Evolutionary conservation across 495 filamentous ascomycete species (phyloP).

Genomic region (Hypoxylon lenormandii): DNA sequence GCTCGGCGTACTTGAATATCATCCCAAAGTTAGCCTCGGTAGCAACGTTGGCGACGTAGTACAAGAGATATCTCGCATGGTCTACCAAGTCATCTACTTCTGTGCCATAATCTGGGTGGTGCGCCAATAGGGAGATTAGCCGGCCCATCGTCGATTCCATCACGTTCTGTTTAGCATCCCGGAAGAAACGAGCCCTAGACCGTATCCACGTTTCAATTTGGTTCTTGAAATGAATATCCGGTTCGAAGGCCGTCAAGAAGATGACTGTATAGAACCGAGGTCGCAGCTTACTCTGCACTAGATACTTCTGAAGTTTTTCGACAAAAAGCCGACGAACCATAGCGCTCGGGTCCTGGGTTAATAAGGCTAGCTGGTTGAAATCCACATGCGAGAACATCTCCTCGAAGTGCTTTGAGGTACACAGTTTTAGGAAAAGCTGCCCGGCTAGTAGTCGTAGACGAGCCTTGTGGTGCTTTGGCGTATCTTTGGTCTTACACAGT

Average conservation of each 20-base stretch:
- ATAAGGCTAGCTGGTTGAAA: conserved; percentile 82
- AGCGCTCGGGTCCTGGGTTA: conserved; percentile 79
- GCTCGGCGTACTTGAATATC: conserved; percentile 91
- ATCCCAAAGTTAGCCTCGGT: conserved; percentile 86
- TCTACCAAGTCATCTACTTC: conserved; percentile 77
- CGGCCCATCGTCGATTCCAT: conserved; percentile 89
- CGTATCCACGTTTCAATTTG: conserved; percentile 88
- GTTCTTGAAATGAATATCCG: conserved; percentile 72
- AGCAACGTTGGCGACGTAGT: conserved; percentile 84
- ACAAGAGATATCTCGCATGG: conserved; percentile 85
- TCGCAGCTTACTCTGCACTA: conserved; percentile 74
- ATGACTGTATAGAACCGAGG: conserved; percentile 85
- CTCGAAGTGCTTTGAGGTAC: conserved; percentile 77
- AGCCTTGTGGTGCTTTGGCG: conserved; percentile 77
- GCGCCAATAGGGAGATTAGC: conserved; percentile 85
- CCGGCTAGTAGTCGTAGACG: conserved; percentile 84
- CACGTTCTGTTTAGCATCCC: conserved; percentile 66
- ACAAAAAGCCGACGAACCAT: conserved; percentile 83
- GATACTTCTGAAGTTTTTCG: conserved; percentile 86
- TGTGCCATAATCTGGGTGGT: conserved; percentile 89
- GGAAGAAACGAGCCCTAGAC: conserved; percentile 72
- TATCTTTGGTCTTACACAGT: conserved; percentile 76
- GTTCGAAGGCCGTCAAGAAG: conserved; percentile 92
- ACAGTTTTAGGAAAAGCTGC: conserved; percentile 85
- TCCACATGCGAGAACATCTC: conserved; percentile 74